A percentile compares a stretch with the other conserved stretches of the same genome.
These are phyloP conservation scores for Candida railenensis DNA, from an alignment of 805 yeast genomes.

Conservation along the genomic window DNA sequence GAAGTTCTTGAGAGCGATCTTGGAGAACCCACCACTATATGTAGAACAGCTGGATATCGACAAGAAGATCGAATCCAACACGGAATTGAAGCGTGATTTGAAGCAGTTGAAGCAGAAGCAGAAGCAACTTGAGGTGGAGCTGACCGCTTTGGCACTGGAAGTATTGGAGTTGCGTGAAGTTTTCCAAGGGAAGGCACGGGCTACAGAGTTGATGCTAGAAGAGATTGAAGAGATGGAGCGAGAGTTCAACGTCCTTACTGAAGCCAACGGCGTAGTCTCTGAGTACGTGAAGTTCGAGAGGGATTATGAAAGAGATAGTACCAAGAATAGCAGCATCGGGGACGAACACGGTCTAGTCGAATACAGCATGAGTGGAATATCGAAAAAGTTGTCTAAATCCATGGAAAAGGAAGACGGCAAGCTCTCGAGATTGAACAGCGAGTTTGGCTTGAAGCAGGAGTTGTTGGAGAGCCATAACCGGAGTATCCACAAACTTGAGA, in stretches of 20 bases:
- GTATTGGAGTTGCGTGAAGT: slow-evolving; percentile 4
- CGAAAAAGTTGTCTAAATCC: background rate
- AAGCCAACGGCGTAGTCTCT: background rate
- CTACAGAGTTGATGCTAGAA: slow-evolving; percentile 8
- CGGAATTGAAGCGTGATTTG: slow-evolving; percentile 21
- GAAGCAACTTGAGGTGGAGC: slow-evolving; percentile 18
- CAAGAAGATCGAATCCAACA: slow-evolving; percentile 22
- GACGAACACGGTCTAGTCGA: background rate
- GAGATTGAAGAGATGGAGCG: slow-evolving; percentile 21
- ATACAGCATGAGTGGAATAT: background rate
- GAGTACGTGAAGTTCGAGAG: background rate
- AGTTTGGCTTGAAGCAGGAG: slow-evolving; percentile 13
- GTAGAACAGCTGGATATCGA: slow-evolving; percentile 34
- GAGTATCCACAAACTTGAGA: slow-evolving; percentile 10
- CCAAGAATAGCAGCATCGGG: background rate
- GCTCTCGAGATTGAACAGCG: slow-evolving; percentile 7
- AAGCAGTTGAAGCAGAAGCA: slow-evolving; percentile 19
- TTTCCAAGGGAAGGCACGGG: slow-evolving; percentile 3
- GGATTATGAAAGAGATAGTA: background rate
- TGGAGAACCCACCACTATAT: slow-evolving; percentile 27
- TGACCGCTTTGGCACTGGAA: background rate
- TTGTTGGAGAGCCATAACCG: slow-evolving; percentile 11
- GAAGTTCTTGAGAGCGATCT: slow-evolving; percentile 55
- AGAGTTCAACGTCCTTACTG: slow-evolving; percentile 15
- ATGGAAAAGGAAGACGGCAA: slow-evolving; percentile 1